Percentiles rank a stretch among this genome's conserved stretches.
Conservation (phyloP, 2,329 filamentous ascomycete species). For the Fusarium sp. region DNA sequence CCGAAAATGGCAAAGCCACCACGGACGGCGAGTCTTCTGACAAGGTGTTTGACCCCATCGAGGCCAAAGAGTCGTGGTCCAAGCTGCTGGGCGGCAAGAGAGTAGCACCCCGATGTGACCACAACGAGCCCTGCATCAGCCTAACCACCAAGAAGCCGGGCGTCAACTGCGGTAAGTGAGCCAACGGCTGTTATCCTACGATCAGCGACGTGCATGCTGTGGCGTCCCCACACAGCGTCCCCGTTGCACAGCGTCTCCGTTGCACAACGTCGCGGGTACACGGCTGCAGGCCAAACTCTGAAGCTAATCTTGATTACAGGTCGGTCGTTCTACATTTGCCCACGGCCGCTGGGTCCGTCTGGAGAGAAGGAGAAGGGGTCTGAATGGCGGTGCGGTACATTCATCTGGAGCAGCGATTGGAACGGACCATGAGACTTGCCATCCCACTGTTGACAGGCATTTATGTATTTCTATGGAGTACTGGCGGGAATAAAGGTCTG, state of each 20-base stretch:
- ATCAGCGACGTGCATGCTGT: constrained; percentile 7
- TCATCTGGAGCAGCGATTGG: constrained; percentile 77
- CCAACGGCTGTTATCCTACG: background rate
- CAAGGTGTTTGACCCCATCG: constrained; percentile 73
- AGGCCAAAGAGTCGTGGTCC: constrained; percentile 84
- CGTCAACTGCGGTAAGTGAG: constrained; percentile 73
- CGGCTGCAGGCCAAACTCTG: background rate
- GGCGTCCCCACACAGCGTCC: background rate
- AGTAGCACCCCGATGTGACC: constrained; percentile 82
- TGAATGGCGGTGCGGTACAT: constrained; percentile 88
- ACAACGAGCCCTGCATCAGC: constrained; percentile 86
- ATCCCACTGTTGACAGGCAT: too few species aligned
- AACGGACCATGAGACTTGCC: constrained; percentile 29
- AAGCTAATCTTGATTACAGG: constrained; percentile 51
- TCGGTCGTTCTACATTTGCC: constrained; percentile 72
- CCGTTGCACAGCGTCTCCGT: constrained; percentile 2
- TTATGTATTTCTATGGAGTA: background rate
- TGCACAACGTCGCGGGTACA: constrained; percentile 10
- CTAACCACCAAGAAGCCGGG: constrained; percentile 90
- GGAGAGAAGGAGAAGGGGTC: constrained; percentile 86
- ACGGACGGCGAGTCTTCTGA: constrained; percentile 39
- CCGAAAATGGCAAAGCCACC: constrained; percentile 1
- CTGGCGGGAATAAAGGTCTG: background rate
- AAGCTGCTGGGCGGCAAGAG: constrained; percentile 82
- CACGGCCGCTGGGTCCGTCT: constrained; percentile 82